Conservation (phyloP, 1,284 basidiomycete genomes). For the Anthracocystis setariae region DNA sequence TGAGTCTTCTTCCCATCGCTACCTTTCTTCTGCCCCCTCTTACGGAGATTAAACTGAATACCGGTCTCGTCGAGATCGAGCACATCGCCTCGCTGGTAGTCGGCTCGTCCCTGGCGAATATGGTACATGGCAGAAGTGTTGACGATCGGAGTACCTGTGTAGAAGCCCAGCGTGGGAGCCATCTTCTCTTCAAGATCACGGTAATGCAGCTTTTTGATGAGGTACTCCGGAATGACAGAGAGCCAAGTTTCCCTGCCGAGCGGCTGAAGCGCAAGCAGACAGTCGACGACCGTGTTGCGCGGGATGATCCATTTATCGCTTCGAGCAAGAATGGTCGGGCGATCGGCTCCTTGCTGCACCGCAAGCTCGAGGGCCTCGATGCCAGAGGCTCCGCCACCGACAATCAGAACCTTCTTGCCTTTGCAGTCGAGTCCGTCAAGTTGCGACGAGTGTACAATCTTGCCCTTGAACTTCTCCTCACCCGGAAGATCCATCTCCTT, state of each 20-base stretch:
- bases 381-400: constrained; percentile 75
- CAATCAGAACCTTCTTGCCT: constrained; percentile 70
- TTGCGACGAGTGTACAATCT: constrained; percentile 74
- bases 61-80: constrained; percentile 70
- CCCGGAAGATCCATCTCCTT: constrained; percentile 72
- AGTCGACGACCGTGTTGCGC: constrained; percentile 73
- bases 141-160: constrained; percentile 70
- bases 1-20: constrained; percentile 67
- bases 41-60: constrained; percentile 68
- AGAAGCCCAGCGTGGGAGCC: constrained; percentile 62
- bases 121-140: constrained; percentile 74
- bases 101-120: constrained; percentile 71
- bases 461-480: constrained; percentile 70
- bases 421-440: constrained; percentile 70
- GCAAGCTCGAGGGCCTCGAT: constrained; percentile 74
- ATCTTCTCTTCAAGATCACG: constrained; percentile 70
- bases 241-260: constrained; percentile 70
- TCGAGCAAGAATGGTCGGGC: constrained; percentile 72
- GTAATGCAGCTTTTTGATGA: constrained; percentile 73
- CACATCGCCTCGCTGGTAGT: constrained; percentile 74
- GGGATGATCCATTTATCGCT: constrained; percentile 62
- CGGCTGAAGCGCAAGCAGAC: constrained; percentile 73
- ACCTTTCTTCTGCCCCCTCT: constrained; percentile 63
- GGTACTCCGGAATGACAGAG: constrained; percentile 71
- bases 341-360: constrained; percentile 70